Evolutionary conservation across 2,329 filamentous ascomycete genomes (phyloP).

Genomic region (Tolypocladium sp.): DNA sequence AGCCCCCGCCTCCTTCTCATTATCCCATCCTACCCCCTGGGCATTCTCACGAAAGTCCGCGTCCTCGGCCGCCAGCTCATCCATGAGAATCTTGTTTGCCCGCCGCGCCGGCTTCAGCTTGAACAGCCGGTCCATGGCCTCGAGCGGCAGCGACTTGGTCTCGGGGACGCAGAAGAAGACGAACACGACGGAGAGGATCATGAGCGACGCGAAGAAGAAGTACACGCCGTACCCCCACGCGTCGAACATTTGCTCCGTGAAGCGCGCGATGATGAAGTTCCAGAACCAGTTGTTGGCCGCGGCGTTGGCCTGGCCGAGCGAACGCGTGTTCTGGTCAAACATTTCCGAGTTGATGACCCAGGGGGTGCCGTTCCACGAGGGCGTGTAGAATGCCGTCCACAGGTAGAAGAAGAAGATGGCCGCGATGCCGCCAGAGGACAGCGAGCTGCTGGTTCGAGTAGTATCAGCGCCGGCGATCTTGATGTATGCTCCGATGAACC

Average conservation of each 20-base stretch:
- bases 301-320: slow-evolving; percentile 63
- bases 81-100: slow-evolving; percentile 35
- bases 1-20: slow-evolving; percentile 15
- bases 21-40: slow-evolving; percentile 14
- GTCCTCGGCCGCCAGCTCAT: slow-evolving; percentile 26
- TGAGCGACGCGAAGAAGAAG: slow-evolving; percentile 59
- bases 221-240: slow-evolving; percentile 55
- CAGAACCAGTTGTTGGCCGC: slow-evolving; percentile 65
- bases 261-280: slow-evolving; percentile 61
- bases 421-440: slow-evolving; percentile 45
- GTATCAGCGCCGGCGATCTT: slow-evolving; percentile 27
- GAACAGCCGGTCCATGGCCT: slow-evolving; percentile 57
- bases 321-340: slow-evolving; percentile 55
- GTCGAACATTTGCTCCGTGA: slow-evolving; percentile 57
- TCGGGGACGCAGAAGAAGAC: slow-evolving; percentile 56
- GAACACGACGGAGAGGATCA: slow-evolving; percentile 48
- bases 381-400: slow-evolving; percentile 54
- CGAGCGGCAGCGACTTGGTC: slow-evolving; percentile 56
- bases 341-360: slow-evolving; percentile 73
- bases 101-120: slow-evolving; percentile 32
- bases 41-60: slow-evolving; percentile 22
- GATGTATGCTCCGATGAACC: slow-evolving; percentile 40
- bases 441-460: neutral
- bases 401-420: slow-evolving; percentile 60
- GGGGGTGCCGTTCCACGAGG: slow-evolving; percentile 63